Conservation (phyloP, 2,329 filamentous ascomycete genomes). For the Gaeumannomyces sp. region DNA sequence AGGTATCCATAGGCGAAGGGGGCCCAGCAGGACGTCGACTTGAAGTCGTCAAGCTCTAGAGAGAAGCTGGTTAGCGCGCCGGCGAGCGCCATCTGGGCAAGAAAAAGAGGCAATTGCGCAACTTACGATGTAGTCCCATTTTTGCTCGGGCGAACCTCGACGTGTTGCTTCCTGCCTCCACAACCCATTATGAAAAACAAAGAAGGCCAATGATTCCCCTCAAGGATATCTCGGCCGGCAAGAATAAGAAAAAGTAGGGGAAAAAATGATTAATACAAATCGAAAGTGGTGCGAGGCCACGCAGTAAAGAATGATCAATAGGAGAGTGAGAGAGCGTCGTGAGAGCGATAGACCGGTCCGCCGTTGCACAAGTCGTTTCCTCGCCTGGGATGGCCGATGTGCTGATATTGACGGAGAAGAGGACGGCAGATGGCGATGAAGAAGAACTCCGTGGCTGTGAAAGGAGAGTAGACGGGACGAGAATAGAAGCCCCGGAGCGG, state of each 20-base stretch:
- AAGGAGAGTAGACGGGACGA: not conserved
- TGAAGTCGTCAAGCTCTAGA: slow-evolving; percentile 66
- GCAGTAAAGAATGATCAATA: slow-evolving; percentile 17
- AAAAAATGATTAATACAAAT: slow-evolving; percentile 11
- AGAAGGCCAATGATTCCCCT: slow-evolving; percentile 19
- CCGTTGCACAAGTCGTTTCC: slow-evolving; percentile 26
- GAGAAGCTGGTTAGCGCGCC: not conserved
- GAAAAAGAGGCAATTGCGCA: not conserved
- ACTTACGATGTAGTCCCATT: slow-evolving; percentile 88
- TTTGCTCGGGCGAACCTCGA: slow-evolving; percentile 70
- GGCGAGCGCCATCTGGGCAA: slow-evolving; percentile 12
- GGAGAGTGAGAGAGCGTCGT: slow-evolving; percentile 11
- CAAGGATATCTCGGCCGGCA: slow-evolving; percentile 11
- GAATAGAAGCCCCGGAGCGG: not conserved
- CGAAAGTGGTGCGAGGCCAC: slow-evolving; percentile 12
- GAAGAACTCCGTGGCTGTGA: not conserved
- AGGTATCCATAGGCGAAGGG: slow-evolving; percentile 79
- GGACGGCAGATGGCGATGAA: not conserved
- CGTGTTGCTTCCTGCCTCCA: slow-evolving; percentile 32
- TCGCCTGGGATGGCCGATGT: slow-evolving; percentile 28
- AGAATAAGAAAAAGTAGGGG: slow-evolving; percentile 9
- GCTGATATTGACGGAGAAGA: slow-evolving; percentile 16
- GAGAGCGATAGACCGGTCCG: slow-evolving; percentile 16
- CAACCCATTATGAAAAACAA: slow-evolving; percentile 50
- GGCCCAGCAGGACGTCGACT: slow-evolving; percentile 69